Evolutionary conservation across 164 flowering plant genomes (phyloP).

Genomic region (Dillenia turbinata): DNA sequence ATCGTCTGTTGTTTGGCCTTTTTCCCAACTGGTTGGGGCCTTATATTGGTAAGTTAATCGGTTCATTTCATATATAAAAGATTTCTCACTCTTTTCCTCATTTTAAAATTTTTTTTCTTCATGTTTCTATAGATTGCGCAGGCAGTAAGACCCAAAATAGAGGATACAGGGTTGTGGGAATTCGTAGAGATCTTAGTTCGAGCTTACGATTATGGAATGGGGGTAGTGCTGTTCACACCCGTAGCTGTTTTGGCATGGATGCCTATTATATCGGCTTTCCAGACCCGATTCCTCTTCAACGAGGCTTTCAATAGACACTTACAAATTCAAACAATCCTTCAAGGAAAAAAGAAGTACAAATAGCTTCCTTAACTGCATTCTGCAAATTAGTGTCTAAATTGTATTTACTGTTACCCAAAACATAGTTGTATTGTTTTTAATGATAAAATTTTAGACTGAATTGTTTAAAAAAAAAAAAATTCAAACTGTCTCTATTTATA

Average conservation of each 20-base stretch:
- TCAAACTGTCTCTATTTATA: no score
- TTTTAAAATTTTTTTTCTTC: not conserved
- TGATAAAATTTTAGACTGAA: no score
- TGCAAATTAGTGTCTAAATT: no score
- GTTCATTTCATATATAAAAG: no score
- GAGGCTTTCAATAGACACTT: constrained; percentile 80
- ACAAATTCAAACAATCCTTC: constrained; percentile 81
- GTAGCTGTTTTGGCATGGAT: constrained; percentile 83
- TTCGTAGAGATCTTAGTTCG: constrained; percentile 60
- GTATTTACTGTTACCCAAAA: no score
- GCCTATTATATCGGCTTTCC: constrained; percentile 82
- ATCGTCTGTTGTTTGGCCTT: constrained; percentile 78
- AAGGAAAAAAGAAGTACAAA: constrained; percentile 53
- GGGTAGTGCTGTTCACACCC: constrained; percentile 71
- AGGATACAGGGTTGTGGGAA: constrained; percentile 57
- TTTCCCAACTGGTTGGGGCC: constrained; percentile 95
- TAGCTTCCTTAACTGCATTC: constrained; percentile 7
- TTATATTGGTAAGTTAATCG: constrained; percentile 55
- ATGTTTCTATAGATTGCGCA: constrained; percentile 62
- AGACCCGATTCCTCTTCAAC: constrained; percentile 90
- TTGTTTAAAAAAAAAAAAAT: no score
- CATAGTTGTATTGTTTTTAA: no score
- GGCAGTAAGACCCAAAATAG: constrained; percentile 67
- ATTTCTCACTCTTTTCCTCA: not conserved
- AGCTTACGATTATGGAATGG: constrained; percentile 94